Evolutionary conservation across 2,329 filamentous ascomycete genomes (phyloP).

Genomic region (Magnaporthiopsis incrustans): DNA sequence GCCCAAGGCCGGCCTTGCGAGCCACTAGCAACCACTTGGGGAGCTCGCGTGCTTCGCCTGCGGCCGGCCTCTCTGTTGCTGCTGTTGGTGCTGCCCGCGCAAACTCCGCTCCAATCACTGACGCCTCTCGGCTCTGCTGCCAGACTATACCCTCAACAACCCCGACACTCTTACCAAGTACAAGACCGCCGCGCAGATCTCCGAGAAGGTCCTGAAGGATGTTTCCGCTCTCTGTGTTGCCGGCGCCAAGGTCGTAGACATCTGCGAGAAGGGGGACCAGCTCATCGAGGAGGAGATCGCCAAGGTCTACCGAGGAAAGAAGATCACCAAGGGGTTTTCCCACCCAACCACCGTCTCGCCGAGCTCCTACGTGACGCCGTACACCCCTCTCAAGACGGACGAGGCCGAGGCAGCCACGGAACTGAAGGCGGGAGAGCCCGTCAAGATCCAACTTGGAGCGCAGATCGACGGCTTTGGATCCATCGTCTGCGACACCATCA

Average conservation of each 20-base stretch:
- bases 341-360: constrained; percentile 95
- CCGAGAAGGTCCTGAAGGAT: constrained; percentile 86
- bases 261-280: constrained; percentile 95
- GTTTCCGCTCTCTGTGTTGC: constrained; percentile 69
- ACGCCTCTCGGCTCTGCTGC: not conserved
- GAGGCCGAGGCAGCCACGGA: constrained; percentile 71
- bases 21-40: constrained; percentile 3
- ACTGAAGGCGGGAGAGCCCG: constrained; percentile 75
- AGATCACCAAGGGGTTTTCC: constrained; percentile 86
- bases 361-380: constrained; percentile 88
- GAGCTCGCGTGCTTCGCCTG: constrained; percentile 9
- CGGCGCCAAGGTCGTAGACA: constrained; percentile 83
- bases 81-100: not conserved
- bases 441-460: constrained; percentile 98
- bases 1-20: constrained; percentile 16
- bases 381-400: constrained; percentile 86
- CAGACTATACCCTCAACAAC: constrained; percentile 86
- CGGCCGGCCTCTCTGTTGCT: too few relatives aligned
- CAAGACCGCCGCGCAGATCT: constrained; percentile 92
- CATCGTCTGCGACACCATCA: constrained; percentile 88
- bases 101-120: not conserved
- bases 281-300: constrained; percentile 85
- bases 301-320: constrained; percentile 99
- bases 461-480: constrained; percentile 94
- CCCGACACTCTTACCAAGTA: constrained; percentile 97